Evolutionary conservation across 2,329 filamentous ascomycete genomes (phyloP).

Genomic region (Talaromyces atroroseus): DNA sequence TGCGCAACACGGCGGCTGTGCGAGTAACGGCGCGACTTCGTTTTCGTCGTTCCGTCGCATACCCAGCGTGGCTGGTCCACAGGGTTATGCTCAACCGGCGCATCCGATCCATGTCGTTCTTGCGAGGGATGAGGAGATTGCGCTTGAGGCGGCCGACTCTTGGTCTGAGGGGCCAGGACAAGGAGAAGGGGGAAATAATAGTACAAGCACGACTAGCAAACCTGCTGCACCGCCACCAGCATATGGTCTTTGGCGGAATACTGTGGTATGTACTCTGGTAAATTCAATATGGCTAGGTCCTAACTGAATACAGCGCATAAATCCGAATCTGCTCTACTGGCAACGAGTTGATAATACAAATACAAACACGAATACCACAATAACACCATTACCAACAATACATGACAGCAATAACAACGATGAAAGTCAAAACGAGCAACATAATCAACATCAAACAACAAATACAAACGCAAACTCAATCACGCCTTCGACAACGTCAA

Average conservation of each 20-base stretch:
- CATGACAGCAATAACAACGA: background rate
- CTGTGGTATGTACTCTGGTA: conserved; percentile 58
- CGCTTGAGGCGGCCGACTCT: conserved; percentile 13
- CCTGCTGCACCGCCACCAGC: conserved; percentile 62
- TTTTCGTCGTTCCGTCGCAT: conserved; percentile 27
- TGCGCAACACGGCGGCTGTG: conserved; percentile 20
- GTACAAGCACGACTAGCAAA: conserved; percentile 45
- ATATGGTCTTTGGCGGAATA: conserved; percentile 79
- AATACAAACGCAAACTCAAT: background rate
- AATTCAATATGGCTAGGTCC: background rate
- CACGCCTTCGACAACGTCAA: conserved; percentile 16
- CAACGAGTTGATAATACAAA: conserved; percentile 50
- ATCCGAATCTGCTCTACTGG: conserved; percentile 79
- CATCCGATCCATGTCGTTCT: conserved; percentile 73
- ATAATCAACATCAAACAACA: background rate
- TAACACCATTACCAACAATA: background rate
- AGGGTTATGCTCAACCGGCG: conserved; percentile 64
- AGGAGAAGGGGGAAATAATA: conserved; percentile 21
- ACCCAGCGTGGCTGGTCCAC: conserved; percentile 49
- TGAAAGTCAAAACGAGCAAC: background rate
- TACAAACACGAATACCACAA: background rate
- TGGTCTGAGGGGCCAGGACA: no score
- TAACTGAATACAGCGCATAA: conserved; percentile 54
- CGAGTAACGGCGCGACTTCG: background rate
- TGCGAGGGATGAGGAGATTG: conserved; percentile 67